Evolutionary conservation across 2,329 filamentous ascomycete genomes (phyloP).

Genomic region (Drechslerella coelobrocha): DNA sequence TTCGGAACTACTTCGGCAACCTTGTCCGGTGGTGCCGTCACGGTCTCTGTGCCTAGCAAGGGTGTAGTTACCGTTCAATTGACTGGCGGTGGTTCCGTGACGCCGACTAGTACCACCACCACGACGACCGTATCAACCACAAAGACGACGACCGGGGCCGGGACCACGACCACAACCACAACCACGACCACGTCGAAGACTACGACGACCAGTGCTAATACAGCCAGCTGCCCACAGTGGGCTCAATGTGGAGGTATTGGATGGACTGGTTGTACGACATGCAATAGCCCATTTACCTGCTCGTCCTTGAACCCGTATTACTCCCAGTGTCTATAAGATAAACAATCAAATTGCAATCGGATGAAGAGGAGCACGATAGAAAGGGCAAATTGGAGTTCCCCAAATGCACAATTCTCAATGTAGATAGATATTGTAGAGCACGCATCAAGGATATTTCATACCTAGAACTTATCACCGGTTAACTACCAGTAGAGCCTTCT

Average conservation of each 20-base stretch:
- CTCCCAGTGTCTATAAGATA: too few species aligned
- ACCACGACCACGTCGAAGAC: constrained; percentile 23
- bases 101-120: constrained; percentile 30
- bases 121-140: constrained; percentile 51
- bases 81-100: constrained; percentile 18
- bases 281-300: constrained; percentile 55
- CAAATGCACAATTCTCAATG: constrained; percentile 51
- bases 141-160: constrained; percentile 48
- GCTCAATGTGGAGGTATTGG: constrained; percentile 53
- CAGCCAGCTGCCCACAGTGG: constrained; percentile 10
- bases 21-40: constrained; percentile 32
- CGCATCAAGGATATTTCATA: too few species aligned
- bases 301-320: constrained; percentile 49
- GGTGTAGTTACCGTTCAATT: constrained; percentile 39
- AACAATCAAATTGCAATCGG: too few species aligned
- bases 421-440: constrained; percentile 8
- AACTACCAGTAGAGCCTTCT: too few species aligned
- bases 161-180: constrained; percentile 51
- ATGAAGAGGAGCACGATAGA: too few species aligned
- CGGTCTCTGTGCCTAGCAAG: constrained; percentile 26
- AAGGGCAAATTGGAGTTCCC: too few species aligned
- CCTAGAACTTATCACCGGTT: too few species aligned
- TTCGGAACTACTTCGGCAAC: constrained; percentile 17
- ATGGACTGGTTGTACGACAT: constrained; percentile 56
- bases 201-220: neutral